Evolutionary conservation across 2,329 filamentous ascomycete genomes (phyloP).

Genomic region (Aspergillus puulaauensis): DNA sequence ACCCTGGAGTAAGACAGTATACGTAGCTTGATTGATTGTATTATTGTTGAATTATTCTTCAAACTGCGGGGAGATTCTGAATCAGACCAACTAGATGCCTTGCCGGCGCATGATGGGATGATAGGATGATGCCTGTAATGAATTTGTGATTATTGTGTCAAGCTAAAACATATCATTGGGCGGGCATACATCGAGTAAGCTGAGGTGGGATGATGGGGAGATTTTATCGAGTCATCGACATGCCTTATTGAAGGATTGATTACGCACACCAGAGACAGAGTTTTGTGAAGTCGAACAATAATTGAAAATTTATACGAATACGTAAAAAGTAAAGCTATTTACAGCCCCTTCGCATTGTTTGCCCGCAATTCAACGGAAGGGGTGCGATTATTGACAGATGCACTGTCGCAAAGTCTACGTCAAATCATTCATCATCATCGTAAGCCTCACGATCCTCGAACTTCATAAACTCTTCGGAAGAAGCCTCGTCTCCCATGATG

Average conservation of each 20-base stretch:
- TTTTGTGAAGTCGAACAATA: not conserved
- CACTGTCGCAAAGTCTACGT: not conserved
- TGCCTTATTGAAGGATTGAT: not conserved
- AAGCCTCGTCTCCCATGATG: conserved; percentile 55
- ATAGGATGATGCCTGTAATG: not conserved
- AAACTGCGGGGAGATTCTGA: not conserved
- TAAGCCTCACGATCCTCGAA: conserved; percentile 73
- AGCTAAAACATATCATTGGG: too few relatives aligned
- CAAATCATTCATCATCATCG: conserved; percentile 48
- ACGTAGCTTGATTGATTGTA: not conserved
- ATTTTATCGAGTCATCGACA: too few relatives aligned
- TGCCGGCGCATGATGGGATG: too few relatives aligned
- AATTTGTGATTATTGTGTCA: not conserved
- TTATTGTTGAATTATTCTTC: not conserved
- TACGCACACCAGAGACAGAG: not conserved
- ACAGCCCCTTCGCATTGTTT: not conserved
- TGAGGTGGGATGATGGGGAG: too few relatives aligned
- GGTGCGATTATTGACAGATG: not conserved
- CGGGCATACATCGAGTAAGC: too few relatives aligned
- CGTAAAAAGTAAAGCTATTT: not conserved
- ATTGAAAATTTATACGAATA: not conserved
- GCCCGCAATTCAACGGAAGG: conserved; percentile 5
- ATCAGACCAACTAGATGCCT: not conserved
- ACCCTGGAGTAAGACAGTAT: not conserved
- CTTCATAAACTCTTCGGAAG: conserved; percentile 65